A percentile compares a stretch with the other conserved stretches of the same genome.
Conservation (phyloP, 2,329 filamentous ascomycete genomes). For the Pseudogymnoascus sp. region DNA sequence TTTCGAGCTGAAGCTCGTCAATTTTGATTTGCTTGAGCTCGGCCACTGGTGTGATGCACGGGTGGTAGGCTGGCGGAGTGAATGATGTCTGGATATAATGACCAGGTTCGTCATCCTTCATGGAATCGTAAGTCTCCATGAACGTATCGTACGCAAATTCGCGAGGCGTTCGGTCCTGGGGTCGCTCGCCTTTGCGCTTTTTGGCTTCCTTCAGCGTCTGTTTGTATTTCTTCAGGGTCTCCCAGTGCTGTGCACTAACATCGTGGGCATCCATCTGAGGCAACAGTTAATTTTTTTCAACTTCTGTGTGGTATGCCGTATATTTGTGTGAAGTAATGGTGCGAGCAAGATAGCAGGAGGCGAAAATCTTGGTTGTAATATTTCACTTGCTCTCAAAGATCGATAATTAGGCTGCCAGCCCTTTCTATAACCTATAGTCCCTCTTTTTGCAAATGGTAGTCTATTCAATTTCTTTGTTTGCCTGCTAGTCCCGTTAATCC, state of each 20-base stretch:
- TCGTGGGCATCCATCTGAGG: neutral
- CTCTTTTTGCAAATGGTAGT: neutral
- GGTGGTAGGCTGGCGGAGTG: conserved; percentile 11
- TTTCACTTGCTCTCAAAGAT: neutral
- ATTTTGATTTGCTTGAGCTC: conserved; percentile 18
- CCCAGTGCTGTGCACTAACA: neutral
- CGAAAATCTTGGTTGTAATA: neutral
- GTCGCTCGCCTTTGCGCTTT: neutral
- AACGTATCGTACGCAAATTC: neutral
- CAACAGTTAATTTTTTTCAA: neutral
- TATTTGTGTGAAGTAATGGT: neutral
- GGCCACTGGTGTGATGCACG: conserved; percentile 11
- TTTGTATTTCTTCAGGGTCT: neutral
- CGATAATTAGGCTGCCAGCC: neutral
- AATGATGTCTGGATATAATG: neutral
- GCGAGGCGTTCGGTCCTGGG: neutral
- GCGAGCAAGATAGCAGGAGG: neutral
- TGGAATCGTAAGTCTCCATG: neutral
- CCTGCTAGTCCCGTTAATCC: neutral
- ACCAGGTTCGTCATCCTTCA: neutral
- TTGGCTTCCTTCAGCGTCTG: neutral
- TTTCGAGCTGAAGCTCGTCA: conserved; percentile 30
- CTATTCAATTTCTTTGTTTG: neutral
- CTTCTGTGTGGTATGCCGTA: neutral
- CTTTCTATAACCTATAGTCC: neutral